These are phyloP conservation scores for Aspergillus affinis DNA, from an alignment of 495 filamentous ascomycete species.

Conservation along the genomic window DNA sequence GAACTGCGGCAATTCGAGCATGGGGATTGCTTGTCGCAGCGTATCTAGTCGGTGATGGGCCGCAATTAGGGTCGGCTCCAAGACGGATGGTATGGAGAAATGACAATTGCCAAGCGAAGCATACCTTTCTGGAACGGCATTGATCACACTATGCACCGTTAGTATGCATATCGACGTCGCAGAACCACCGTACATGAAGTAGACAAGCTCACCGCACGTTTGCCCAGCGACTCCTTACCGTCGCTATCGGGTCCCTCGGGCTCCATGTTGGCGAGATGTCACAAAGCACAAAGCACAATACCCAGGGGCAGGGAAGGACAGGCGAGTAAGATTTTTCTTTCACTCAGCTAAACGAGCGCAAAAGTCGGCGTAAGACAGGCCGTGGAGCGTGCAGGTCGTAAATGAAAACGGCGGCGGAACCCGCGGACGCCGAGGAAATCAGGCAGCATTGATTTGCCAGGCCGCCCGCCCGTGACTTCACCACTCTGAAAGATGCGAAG, in stretches of 20 bases:
- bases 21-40: conserved; percentile 45
- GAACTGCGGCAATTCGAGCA: conserved; percentile 50
- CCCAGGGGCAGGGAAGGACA: not conserved
- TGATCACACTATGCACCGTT: conserved; percentile 44
- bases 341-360: not conserved
- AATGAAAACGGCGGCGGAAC: conserved; percentile 8
- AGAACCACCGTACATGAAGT: conserved; percentile 13
- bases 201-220: conserved; percentile 33
- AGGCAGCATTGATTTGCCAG: not conserved
- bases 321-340: too few species aligned
- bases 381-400: not conserved
- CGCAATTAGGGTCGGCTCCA: not conserved
- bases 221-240: conserved; percentile 22
- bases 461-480: not conserved
- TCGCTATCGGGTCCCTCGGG: conserved; percentile 37
- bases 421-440: conserved; percentile 21
- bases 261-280: conserved; percentile 27
- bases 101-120: not conserved
- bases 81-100: not conserved
- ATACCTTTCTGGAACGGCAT: conserved; percentile 53
- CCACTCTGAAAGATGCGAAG: not conserved
- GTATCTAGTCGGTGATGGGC: conserved; percentile 26
- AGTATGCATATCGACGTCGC: conserved; percentile 1
- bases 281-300: not conserved
- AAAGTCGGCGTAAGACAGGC: not conserved